Evolutionary conservation across 192 early-diverging fungal genomes (phyloP).

Genomic region (Jimgerdemannia lactiflua): DNA sequence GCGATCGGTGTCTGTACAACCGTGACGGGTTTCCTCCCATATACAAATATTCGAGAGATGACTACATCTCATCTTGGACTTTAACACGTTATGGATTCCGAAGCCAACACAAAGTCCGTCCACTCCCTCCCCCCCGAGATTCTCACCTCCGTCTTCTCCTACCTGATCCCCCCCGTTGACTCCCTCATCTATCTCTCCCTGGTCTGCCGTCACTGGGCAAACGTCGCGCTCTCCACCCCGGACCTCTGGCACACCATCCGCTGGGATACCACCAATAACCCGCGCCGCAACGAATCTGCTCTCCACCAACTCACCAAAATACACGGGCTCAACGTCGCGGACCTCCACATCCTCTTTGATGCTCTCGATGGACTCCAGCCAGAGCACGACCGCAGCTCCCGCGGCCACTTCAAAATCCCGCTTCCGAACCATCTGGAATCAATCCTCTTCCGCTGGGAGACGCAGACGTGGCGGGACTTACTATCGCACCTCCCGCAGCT

Average conservation of each 20-base stretch:
- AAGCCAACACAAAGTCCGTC: neutral
- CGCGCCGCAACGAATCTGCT: neutral
- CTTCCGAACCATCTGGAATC: neutral
- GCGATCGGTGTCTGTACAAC: no score
- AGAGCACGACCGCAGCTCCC: neutral
- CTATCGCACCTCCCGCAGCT: neutral
- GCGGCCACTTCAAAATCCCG: neutral
- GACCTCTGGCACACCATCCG: neutral
- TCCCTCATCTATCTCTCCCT: neutral
- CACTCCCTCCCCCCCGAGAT: neutral
- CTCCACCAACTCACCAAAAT: neutral
- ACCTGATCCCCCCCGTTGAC: neutral
- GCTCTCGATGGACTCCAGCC: neutral
- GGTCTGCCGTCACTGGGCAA: neutral
- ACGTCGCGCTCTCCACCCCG: neutral
- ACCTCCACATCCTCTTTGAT: neutral
- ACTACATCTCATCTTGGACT: no score
- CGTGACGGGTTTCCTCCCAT: no score
- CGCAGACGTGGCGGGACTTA: neutral
- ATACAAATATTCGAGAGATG: no score
- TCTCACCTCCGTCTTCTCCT: neutral
- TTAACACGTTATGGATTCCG: no score
- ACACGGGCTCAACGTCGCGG: neutral
- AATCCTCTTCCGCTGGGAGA: neutral
- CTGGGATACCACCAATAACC: neutral